Evolutionary conservation across 1,284 basidiomycete genomes (phyloP), one percentile per base, ranked within the genome.

Genomic region (Rhodotorula sp.): DNA sequence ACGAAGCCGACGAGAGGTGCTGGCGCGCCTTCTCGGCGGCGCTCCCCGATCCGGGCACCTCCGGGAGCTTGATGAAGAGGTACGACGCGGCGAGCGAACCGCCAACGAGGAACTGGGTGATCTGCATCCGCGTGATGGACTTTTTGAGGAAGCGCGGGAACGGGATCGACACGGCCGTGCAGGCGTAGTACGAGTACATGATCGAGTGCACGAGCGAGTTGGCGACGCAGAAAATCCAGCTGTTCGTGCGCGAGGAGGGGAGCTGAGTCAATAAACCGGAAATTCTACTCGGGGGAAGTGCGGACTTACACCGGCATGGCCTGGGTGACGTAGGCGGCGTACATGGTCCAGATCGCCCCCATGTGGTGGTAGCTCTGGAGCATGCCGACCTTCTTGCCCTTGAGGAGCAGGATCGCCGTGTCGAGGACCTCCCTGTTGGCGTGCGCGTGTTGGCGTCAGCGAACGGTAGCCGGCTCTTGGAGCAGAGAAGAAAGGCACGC

Each of bases 321-420:
- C 66, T 74, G 74, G 50, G 80, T 79, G 14, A 79, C 76, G 67
- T 77, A 76, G 7, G 76, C 80, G 45, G 78, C 76, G 77, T 78
- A 80, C 78, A 81, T 80, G 72, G 77, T 79, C 43, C 77, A 66
- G 60, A 80, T 79, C 0, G 69, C 69, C 8, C 72, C 73, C 28
- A 59, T 60, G 68, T 73, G 74, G 67, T 75, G 74, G 61, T 73
- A 73, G 15, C 26, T 38, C 54, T 74, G 73, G 31, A 72, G 64
- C 62, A 73, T 71, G 48, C 76, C 75, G 38, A 80, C 79, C 56
- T 79, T 78, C 71, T 80, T 80, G 34, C 80, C 80, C 75, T 81
- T 81, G 64, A 79, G 74, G 56, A 81, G 77, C 55, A 81, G 77
- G 70, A 81, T 81, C 54, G 79, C 74, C 62, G 76, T 79, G 64